Evolutionary conservation across 306 rosid species (phyloP).

Genomic region (Acacia acuminata): DNA sequence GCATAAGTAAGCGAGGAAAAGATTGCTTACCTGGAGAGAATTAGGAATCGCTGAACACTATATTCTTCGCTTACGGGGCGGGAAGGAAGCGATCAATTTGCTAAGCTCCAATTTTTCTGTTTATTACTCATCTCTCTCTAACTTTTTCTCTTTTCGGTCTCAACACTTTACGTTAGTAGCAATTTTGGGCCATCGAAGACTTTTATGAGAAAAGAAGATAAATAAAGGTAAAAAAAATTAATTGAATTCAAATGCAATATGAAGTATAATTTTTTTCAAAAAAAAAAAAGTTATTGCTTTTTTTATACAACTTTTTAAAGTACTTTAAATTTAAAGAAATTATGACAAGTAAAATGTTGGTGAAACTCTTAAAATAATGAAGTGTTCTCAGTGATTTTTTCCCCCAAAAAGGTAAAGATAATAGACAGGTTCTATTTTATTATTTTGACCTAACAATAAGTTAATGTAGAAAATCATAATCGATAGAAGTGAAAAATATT

Average conservation of each 20-base stretch:
- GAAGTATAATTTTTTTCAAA: too few relatives aligned
- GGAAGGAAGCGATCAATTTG: conserved; percentile 31
- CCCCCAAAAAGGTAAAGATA: too few relatives aligned
- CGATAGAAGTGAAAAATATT: too few relatives aligned
- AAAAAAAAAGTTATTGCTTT: too few relatives aligned
- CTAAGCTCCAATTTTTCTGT: not conserved
- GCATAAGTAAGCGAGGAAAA: not conserved
- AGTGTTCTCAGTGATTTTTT: too few relatives aligned
- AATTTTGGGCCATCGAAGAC: not conserved
- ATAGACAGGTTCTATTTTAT: not conserved
- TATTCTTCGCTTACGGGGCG: conserved; percentile 43
- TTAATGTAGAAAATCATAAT: too few relatives aligned
- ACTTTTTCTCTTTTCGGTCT: not conserved
- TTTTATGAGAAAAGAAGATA: not conserved
- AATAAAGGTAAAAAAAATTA: not conserved
- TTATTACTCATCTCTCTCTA: not conserved
- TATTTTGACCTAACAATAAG: too few relatives aligned
- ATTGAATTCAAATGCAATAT: conserved; percentile 5
- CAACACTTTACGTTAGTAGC: not conserved
- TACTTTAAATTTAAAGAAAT: not conserved
- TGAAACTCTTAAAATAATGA: too few relatives aligned
- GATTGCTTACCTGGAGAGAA: not conserved
- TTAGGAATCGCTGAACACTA: not conserved
- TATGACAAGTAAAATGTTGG: too few relatives aligned
- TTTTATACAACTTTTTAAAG: not conserved